A percentile compares a stretch with the other conserved stretches of the same genome.
Conservation (phyloP, 2,329 filamentous ascomycete species). For the Aspergillus puulaauensis region DNA sequence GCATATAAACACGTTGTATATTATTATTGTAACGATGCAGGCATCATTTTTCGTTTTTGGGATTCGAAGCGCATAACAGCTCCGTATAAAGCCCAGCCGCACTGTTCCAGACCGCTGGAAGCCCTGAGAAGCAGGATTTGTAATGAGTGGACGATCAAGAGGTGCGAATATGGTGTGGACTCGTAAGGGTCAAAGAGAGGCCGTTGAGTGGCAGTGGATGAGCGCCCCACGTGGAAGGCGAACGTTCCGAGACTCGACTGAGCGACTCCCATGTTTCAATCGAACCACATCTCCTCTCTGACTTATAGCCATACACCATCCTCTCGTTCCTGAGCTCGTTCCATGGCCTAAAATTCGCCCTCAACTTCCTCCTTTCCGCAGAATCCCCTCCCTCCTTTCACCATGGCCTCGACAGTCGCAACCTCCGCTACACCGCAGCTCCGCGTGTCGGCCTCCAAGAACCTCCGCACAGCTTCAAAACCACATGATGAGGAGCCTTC, state of each 20-base stretch:
- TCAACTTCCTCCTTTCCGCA: neutral
- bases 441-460: constrained; percentile 32
- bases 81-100: neutral
- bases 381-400: constrained; percentile 4
- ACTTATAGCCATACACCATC: neutral
- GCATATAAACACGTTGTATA: too few species aligned
- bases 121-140: neutral
- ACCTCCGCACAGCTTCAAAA: constrained; percentile 16
- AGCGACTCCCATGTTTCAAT: constrained; percentile 11
- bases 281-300: constrained; percentile 3
- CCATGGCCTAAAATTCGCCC: constrained; percentile 21
- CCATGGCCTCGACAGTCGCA: constrained; percentile 30
- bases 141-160: neutral
- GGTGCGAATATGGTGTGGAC: neutral
- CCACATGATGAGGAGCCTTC: constrained; percentile 18
- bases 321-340: neutral
- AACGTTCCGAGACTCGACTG: constrained; percentile 24
- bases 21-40: too few species aligned
- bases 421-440: constrained; percentile 33
- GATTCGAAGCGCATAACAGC: too few species aligned
- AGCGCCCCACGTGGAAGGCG: constrained; percentile 40
- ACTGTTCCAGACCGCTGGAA: neutral
- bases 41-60: too few species aligned
- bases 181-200: too few species aligned
- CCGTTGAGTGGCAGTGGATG: constrained; percentile 4